Evolutionary conservation across 768 basidiomycete species (phyloP).

Genomic region (Russula sp.): DNA sequence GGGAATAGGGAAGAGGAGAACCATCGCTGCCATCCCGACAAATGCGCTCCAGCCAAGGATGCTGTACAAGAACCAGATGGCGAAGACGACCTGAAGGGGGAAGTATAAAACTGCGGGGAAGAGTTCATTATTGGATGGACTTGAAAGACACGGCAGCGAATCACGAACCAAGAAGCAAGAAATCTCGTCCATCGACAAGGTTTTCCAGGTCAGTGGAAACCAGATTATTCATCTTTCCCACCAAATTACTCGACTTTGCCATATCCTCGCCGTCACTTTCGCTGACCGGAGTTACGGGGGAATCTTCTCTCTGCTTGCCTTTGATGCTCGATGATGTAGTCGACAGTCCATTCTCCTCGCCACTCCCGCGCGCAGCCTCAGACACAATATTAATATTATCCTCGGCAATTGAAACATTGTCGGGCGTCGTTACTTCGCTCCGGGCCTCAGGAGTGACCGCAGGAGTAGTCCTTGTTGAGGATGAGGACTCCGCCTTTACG

Average conservation of each 20-base stretch:
- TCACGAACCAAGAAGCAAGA: constrained; percentile 16
- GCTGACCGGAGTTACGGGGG: neutral
- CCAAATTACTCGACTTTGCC: constrained; percentile 37
- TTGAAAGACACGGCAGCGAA: neutral
- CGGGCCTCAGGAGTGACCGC: constrained; percentile 20
- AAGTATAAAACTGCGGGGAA: constrained; percentile 27
- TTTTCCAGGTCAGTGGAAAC: constrained; percentile 53
- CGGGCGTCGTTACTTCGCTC: constrained; percentile 22
- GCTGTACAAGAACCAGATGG: constrained; percentile 35
- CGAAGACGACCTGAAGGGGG: constrained; percentile 37
- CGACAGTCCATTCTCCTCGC: constrained; percentile 17
- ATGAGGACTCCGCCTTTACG: constrained; percentile 36
- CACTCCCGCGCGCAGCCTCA: constrained; percentile 10
- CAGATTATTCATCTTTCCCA: constrained; percentile 73
- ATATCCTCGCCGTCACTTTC: neutral
- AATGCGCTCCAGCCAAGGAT: constrained; percentile 48
- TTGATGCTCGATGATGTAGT: constrained; percentile 17
- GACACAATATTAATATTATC: neutral
- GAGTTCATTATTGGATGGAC: neutral
- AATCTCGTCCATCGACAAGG: constrained; percentile 27
- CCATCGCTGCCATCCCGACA: constrained; percentile 35
- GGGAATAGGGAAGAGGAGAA: constrained; percentile 37
- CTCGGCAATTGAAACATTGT: constrained; percentile 23
- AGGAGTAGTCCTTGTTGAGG: constrained; percentile 22
- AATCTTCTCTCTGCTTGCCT: constrained; percentile 15